Evolutionary conservation across 768 basidiomycete genomes (phyloP).

Genomic region (Naganishia vishniacii): DNA sequence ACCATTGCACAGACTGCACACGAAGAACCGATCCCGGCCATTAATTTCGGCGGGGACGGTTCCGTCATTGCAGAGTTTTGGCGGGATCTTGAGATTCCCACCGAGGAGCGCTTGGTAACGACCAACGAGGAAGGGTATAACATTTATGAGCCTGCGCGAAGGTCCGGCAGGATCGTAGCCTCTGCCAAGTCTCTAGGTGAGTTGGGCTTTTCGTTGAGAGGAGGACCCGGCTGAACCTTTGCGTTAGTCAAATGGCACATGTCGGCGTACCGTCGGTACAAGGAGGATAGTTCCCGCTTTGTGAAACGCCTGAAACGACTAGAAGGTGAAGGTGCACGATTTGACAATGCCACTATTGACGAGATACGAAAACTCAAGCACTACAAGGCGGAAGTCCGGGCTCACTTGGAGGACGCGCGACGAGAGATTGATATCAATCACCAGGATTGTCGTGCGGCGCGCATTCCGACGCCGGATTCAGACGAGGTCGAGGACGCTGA

Average conservation of each 20-base stretch:
- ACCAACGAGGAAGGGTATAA: not conserved
- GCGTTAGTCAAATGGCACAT: slow-evolving; percentile 9
- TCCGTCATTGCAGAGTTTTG: slow-evolving; percentile 7
- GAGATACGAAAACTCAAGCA: not conserved
- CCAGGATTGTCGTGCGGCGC: not conserved
- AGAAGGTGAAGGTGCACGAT: not conserved
- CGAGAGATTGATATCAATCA: slow-evolving; percentile 14
- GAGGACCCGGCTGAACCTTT: not conserved
- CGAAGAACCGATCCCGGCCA: slow-evolving; percentile 8
- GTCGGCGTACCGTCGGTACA: slow-evolving; percentile 10
- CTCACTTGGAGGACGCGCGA: not conserved
- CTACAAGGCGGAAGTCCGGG: not conserved
- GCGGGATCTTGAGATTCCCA: not conserved
- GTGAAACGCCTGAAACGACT: slow-evolving; percentile 7
- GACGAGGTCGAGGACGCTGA: not conserved
- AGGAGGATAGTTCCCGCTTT: slow-evolving; percentile 4
- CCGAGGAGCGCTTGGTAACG: not conserved
- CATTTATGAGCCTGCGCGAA: not conserved
- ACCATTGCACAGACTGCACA: slow-evolving; percentile 8
- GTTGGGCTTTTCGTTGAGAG: not conserved
- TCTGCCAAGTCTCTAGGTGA: not conserved
- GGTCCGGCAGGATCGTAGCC: not conserved
- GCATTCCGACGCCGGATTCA: not conserved
- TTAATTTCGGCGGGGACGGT: slow-evolving; percentile 3
- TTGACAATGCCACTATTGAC: not conserved